phyloP scores from a whole-genome alignment of 805 yeast species.

The Candida takata region DNA sequence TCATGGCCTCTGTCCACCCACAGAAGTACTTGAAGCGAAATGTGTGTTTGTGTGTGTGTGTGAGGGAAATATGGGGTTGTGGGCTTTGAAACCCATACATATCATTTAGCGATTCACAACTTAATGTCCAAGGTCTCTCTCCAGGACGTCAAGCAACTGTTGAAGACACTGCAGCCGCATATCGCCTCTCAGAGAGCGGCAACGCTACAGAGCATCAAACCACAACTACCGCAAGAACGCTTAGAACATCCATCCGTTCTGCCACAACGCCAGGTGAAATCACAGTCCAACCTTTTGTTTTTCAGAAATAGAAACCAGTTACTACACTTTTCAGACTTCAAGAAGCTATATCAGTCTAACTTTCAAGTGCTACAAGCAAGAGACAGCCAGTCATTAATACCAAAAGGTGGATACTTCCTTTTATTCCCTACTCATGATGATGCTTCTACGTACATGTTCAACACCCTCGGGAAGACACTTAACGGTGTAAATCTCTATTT shows the following conservation, averaged over 20 bases:
- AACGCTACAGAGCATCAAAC: background rate
- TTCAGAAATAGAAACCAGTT: slow-evolving; percentile 33
- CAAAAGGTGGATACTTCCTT: slow-evolving; percentile 45
- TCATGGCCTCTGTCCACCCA: too few species aligned
- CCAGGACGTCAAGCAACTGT: slow-evolving; percentile 13
- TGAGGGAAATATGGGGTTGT: too few species aligned
- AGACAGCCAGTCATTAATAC: slow-evolving; percentile 35
- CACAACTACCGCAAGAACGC: too few species aligned
- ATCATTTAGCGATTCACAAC: too few species aligned
- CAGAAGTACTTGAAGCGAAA: too few species aligned
- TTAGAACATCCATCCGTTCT: background rate
- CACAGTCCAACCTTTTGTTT: slow-evolving; percentile 29
- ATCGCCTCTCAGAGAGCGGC: slow-evolving; percentile 24
- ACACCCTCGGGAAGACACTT: slow-evolving; percentile 40
- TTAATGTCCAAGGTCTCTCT: background rate
- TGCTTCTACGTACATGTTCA: slow-evolving; percentile 47
- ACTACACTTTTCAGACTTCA: slow-evolving; percentile 33
- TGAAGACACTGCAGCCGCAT: slow-evolving; percentile 33
- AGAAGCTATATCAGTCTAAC: slow-evolving; percentile 17
- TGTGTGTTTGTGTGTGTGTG: too few species aligned
- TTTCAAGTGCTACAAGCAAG: slow-evolving; percentile 44
- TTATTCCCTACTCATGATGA: slow-evolving; percentile 39
- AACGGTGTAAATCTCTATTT: slow-evolving; percentile 44
- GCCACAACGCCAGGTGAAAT: slow-evolving; percentile 1
- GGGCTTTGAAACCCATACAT: too few species aligned